phyloP scores from a whole-genome alignment of 164 flowering plant species.

The Vitis labrusca region DNA sequence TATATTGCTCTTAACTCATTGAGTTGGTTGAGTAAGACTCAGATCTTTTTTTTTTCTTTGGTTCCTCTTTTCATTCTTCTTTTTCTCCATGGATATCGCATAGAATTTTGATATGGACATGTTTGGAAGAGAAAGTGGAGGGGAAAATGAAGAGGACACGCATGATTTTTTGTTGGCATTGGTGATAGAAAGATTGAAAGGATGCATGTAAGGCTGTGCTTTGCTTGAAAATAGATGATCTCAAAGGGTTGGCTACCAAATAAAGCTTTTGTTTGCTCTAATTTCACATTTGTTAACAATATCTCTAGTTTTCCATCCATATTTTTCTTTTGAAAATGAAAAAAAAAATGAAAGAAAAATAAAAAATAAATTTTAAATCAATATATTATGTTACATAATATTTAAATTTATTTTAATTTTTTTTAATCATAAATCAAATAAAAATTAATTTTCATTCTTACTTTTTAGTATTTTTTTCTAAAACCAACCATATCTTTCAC shows the following conservation, averaged over 20 bases:
- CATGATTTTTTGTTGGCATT: background rate
- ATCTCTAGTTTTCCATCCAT: background rate
- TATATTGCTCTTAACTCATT: no score
- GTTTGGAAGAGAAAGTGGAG: conserved; percentile 7
- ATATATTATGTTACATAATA: background rate
- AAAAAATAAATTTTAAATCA: background rate
- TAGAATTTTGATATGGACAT: conserved; percentile 9
- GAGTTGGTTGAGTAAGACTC: no score
- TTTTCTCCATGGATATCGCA: background rate
- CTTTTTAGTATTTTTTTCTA: no score
- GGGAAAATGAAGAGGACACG: conserved; percentile 9
- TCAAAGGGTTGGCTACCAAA: background rate
- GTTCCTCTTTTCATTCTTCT: no score
- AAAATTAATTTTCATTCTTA: no score
- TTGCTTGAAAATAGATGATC: background rate
- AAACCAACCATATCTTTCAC: no score
- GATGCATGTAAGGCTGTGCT: conserved; percentile 20
- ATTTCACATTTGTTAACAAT: background rate
- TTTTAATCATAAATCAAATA: no score
- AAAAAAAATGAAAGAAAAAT: no score
- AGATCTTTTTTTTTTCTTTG: no score
- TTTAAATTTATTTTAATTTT: background rate
- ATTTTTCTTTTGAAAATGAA: background rate
- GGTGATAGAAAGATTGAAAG: conserved; percentile 22
- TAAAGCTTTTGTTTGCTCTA: background rate